Percentiles rank a stretch among this genome's conserved stretches.
These are phyloP conservation scores for Phascolomyces articulosus DNA, from an alignment of 371 early-diverging fungal genomes.

Conservation along the genomic window DNA sequence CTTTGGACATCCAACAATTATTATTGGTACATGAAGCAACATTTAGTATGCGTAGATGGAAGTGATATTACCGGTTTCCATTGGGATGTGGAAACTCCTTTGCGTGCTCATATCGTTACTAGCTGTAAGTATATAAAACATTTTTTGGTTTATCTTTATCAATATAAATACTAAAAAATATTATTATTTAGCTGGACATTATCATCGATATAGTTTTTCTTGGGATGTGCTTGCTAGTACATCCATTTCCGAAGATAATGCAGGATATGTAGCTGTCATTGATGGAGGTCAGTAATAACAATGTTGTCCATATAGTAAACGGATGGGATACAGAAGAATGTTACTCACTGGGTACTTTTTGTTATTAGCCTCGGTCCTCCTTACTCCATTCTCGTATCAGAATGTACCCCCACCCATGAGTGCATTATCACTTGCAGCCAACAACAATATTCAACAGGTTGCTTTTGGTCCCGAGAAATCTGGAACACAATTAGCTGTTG, in stretches of 20 bases:
- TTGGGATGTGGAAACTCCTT: constrained; percentile 78
- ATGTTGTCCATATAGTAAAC: no score
- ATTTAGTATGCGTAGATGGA: constrained; percentile 43
- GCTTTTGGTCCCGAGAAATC: constrained; percentile 62
- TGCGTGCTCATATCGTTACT: constrained; percentile 62
- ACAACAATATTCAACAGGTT: constrained; percentile 59
- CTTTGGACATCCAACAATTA: constrained; percentile 94
- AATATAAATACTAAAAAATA: not conserved
- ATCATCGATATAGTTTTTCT: constrained; percentile 54
- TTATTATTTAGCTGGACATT: constrained; percentile 42
- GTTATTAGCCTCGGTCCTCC: constrained; percentile 46
- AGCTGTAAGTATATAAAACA: constrained; percentile 14
- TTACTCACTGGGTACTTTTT: no score
- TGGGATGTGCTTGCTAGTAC: constrained; percentile 64
- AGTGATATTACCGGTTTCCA: constrained; percentile 48
- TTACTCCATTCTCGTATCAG: constrained; percentile 86
- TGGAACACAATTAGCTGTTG: constrained; percentile 74
- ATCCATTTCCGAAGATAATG: constrained; percentile 52
- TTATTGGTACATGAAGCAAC: constrained; percentile 95
- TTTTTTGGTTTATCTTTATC: no score
- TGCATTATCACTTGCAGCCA: constrained; percentile 44
- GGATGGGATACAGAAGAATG: no score
- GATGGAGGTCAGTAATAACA: constrained; percentile 59
- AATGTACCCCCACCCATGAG: constrained; percentile 97
- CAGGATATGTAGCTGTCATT: constrained; percentile 76